Evolutionary conservation across 129 eudicot genomes (phyloP).

Genomic region (Glebionis coronaria): DNA sequence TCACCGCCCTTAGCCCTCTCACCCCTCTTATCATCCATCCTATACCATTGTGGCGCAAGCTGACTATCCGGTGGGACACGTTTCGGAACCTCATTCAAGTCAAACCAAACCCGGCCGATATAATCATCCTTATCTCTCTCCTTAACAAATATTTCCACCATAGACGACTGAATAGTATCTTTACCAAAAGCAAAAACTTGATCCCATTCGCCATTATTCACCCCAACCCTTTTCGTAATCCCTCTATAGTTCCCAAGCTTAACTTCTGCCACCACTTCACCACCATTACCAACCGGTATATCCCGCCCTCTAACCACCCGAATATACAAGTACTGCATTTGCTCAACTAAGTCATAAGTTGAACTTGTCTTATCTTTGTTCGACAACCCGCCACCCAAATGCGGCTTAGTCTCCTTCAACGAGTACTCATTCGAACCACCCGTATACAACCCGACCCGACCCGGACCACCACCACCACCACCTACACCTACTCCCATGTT

Average conservation of each 20-base stretch:
- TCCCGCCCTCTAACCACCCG: conserved; percentile 77
- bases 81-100: conserved; percentile 77
- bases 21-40: conserved; percentile 88
- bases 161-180: conserved; percentile 80
- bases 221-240: conserved; percentile 60
- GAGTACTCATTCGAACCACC: conserved; percentile 53
- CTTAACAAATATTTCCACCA: conserved; percentile 75
- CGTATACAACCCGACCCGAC: conserved; percentile 37
- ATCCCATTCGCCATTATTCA: conserved; percentile 73
- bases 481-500: conserved; percentile 8
- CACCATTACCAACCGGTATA: conserved; percentile 56
- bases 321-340: conserved; percentile 91
- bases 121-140: conserved; percentile 76
- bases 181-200: conserved; percentile 87
- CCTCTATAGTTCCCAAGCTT: conserved; percentile 94
- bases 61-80: conserved; percentile 94
- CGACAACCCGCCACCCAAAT: conserved; percentile 67
- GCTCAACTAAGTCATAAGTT: conserved; percentile 91
- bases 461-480: conserved; percentile 32
- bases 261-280: conserved; percentile 85
- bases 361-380: conserved; percentile 73
- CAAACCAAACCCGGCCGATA: conserved; percentile 93
- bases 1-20: conserved; percentile 79
- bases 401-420: conserved; percentile 81
- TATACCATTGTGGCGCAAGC: conserved; percentile 91